Base-by-base conservation (phyloP, 2,329 filamentous ascomycete species). In the Pseudocercospora crystallina region DNA sequence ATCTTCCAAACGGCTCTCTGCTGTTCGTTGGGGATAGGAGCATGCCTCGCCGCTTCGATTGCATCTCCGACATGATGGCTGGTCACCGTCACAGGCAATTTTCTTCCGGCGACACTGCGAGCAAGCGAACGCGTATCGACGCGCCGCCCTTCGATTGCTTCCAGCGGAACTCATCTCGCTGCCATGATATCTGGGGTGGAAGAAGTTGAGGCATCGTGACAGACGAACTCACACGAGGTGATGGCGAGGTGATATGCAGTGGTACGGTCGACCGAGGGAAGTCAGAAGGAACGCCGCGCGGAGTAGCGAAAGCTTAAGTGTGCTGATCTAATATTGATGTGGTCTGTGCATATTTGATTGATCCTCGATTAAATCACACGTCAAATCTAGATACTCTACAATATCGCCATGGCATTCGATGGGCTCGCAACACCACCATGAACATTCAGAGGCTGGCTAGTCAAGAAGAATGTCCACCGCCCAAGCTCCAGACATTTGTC, bases 391-490 rank as follows among this genome's bases (percentile, higher is more conserved):
- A n/a, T n/a, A 26, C 20, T 26, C 20, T 26, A 26, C 20, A 70
- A 69, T 20, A 70, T 70, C 12, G 67, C 69, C 17, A 71, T 51
- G 8, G 66, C 65, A 54, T 70, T 70, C 34, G 69, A 68, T 32
- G 69, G 69, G 54, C 65, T 69, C 1, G 65, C 65, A 3, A 69
- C 62, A n/a, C 63, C 67, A 13, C 65, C 65, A 10, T 61, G 60
- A 12, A 77, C 74, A 60, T 76, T 74, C 45, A 69, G 72, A n/a
- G 70, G 69, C 69, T 75, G 72, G 49, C 75, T 77, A 0, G 64
- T 63, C 5, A 78, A 63, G 61, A 78, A 78, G 61, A 79, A 78
- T 41, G 65, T 70, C 68, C 71, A 79, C 40, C 73, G 58, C n/a
- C 63, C 58, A 15, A 62, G 43, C 17, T 59, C 53, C 43, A 61